Evolutionary conservation across 2,329 filamentous ascomycete genomes (phyloP), one percentile per base, ranked within the genome.

Genomic region (Cladophialophora carrionii): DNA sequence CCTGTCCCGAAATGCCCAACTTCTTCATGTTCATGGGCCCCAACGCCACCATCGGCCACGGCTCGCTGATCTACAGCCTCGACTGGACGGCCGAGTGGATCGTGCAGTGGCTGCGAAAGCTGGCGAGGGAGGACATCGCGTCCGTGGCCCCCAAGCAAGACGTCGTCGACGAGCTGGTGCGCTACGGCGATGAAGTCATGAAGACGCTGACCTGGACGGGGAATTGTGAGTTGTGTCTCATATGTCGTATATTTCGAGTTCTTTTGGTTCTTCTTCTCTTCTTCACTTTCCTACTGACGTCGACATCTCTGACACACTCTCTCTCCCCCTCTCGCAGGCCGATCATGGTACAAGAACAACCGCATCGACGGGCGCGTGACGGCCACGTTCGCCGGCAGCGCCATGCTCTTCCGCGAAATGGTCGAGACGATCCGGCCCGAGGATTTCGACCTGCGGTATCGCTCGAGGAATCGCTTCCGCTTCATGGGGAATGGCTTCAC

Each of bases 401-500:
- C 76, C 8, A 73, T 78, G 53, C 72, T 78, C 22, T 80, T 78
- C 71, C 72, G 75, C 49, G 68, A 73, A 62, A 66, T 77, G 66
- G 70, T 79, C 29, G 71, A 74, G 17, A 73, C 76, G 2, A 76
- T 83, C 37, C 49, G 67, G 41, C 51, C 61, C 10, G 67, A 69
- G 48, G 67, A 69, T 37, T 69, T 65, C 22, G 58, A 68, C 2
- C 78, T 83, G 46, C 72, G 71, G 52, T 83, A 83, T 67, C 73
- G 75, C 46, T 77, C 75, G n/a, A 63, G 68, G 20, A 83, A 83
- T 69, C 72, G 76, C 8, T 83, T 80, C 69, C 65, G 77, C n/a
- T 82, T 82, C 67, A 78, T 83, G 79, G 82, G 81, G 0, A 83
- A 82, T 72, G 81, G 82, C 1, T 78, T 79, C 66, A 79, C 79